phyloP scores from a whole-genome alignment of 2,329 filamentous ascomycete genomes.

The Cryphonectria parasitica region DNA sequence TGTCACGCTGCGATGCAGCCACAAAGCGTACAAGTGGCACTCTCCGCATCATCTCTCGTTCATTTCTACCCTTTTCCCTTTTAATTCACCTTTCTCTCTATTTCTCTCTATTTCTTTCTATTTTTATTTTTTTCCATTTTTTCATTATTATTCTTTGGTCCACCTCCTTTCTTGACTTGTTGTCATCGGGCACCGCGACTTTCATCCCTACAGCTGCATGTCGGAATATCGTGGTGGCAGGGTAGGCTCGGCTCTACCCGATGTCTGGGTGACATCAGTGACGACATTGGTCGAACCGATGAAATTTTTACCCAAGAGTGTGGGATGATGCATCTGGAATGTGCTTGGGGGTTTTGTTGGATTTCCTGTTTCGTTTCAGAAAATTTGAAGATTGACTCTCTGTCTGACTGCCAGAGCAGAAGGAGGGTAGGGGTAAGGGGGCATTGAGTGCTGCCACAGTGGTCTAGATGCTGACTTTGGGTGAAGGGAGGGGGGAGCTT shows the following conservation, averaged over 20 bases:
- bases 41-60: neutral
- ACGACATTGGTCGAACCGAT: neutral
- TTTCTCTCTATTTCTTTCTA: no score
- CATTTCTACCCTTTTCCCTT: neutral
- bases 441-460: neutral
- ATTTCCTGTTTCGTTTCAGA: neutral
- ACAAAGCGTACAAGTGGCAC: neutral
- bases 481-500: neutral
- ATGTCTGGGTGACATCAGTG: slow-evolving; percentile 2
- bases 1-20: slow-evolving; percentile 7
- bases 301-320: neutral
- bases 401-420: neutral
- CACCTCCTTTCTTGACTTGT: neutral
- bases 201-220: neutral
- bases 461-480: neutral
- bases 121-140: no score
- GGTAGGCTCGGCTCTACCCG: neutral
- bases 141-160: no score
- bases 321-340: neutral
- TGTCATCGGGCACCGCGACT: neutral
- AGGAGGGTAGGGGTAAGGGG: no score
- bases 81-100: neutral
- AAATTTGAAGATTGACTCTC: neutral
- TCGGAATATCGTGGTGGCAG: neutral
- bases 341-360: neutral